Evolutionary conservation across 2,329 filamentous ascomycete species (phyloP).

Genomic region (Cladophialophora bantiana): DNA sequence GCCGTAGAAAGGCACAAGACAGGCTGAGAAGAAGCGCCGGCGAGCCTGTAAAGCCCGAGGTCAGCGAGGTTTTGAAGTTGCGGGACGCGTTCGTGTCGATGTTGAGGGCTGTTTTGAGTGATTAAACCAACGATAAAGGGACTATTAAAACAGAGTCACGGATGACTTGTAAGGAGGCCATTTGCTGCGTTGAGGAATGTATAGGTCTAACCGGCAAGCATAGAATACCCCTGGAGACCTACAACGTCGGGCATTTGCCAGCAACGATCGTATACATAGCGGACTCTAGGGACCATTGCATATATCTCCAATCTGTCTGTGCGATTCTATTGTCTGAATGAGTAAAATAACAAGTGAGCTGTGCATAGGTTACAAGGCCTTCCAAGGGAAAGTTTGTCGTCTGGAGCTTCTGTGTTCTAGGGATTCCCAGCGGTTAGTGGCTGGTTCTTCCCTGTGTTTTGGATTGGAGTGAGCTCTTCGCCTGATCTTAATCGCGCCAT

Average conservation of each 20-base stretch:
- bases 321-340: not conserved
- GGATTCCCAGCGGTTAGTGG: no score
- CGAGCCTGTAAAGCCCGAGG: constrained; percentile 79
- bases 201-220: not conserved
- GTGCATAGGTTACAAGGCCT: no score
- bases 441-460: no score
- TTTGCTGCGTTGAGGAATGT: not conserved
- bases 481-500: no score
- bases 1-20: constrained; percentile 78
- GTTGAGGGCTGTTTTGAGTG: constrained; percentile 80
- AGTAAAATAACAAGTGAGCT: no score
- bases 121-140: constrained; percentile 55
- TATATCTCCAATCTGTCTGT: not conserved
- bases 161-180: not conserved
- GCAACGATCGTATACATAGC: not conserved
- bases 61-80: constrained; percentile 81
- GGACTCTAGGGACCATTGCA: not conserved
- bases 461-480: no score
- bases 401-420: no score
- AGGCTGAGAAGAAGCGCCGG: constrained; percentile 79
- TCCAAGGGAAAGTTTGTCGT: no score
- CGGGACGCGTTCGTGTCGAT: constrained; percentile 80
- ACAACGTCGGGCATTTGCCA: not conserved
- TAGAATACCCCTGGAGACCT: not conserved
- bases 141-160: not conserved